Evolutionary conservation across 345 rosid species (phyloP).

Genomic region (Draba incana): DNA sequence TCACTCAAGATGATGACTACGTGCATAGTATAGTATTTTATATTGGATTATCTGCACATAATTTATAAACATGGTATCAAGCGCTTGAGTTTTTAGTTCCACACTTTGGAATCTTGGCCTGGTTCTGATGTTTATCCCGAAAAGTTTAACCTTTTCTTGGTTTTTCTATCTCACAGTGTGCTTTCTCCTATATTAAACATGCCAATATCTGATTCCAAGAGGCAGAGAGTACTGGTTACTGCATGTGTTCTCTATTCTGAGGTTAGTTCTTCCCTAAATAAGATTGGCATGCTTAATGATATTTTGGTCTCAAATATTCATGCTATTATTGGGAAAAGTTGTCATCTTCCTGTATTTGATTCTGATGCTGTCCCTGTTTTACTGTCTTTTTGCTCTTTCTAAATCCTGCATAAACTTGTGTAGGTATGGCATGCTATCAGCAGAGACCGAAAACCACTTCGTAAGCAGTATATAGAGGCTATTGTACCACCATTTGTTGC

Average conservation of each 20-base stretch:
- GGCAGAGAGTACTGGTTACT: conserved; percentile 96
- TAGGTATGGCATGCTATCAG: conserved; percentile 98
- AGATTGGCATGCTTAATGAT: conserved; percentile 26
- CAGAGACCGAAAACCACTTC: conserved; percentile 79
- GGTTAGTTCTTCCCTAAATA: conserved; percentile 64
- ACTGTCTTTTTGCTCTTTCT: conserved; percentile 23
- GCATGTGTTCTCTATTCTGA: conserved; percentile 97
- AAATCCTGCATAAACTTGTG: conserved; percentile 34
- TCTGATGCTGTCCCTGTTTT: conserved; percentile 26
- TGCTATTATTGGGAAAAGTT: conserved; percentile 30
- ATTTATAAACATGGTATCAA: neutral
- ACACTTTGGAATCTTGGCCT: conserved; percentile 15
- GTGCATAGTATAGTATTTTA: neutral
- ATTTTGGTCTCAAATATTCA: conserved; percentile 31
- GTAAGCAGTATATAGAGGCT: conserved; percentile 91
- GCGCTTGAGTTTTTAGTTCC: conserved; percentile 1
- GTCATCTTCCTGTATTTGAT: conserved; percentile 26
- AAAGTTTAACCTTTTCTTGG: conserved; percentile 30
- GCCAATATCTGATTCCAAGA: conserved; percentile 96
- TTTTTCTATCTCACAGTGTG: conserved; percentile 58
- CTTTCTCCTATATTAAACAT: conserved; percentile 96
- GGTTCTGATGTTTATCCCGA: conserved; percentile 29
- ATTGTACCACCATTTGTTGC: conserved; percentile 98
- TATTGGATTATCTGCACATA: neutral
- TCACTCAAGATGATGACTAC: conserved; percentile 20